Base-by-base conservation (phyloP, 2,329 filamentous ascomycete species). In the Beauveria rudraprayagi region DNA sequence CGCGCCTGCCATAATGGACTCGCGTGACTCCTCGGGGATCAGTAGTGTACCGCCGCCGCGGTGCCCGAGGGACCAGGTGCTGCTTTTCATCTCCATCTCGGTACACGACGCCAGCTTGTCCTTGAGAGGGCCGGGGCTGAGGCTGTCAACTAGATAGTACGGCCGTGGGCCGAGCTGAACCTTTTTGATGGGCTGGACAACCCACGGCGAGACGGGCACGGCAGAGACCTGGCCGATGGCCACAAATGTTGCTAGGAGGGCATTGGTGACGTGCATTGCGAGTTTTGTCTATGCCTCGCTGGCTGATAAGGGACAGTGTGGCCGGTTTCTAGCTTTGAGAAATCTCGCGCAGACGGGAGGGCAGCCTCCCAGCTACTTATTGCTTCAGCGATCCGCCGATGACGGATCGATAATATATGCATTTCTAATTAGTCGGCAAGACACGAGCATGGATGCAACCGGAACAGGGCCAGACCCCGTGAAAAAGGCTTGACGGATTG, bases 161-260 rank as follows among this genome's bases (percentile, higher is more conserved):
- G 86, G 86, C 10, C 86, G 80, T 1, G 84, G 83, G 7, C 85
- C 86, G 3, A 88, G 75, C 57, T 86, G 80, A 62, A 88, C 78
- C 63, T 75, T 75, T 63, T 71, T 76, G 66, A 80, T 72, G 44
- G 75, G 72, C 64, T 71, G 67, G 64, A 68, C 65, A 24, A 62
- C 55, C 54, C 57, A 59, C 46, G 60, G 30, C 41, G 66, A 63
- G 44, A 47, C 67, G 6, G 72, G 72, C 54, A 64, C 30, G 30
- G 30, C 10, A 4, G 62, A 62, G 22, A 64, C 69, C 30, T 68
- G 68, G 61, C 64, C 66, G 37, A 67, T 63, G 24, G 65, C 69
- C 43, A 66, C 70, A 3, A 76, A 66, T 61, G 71, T 69, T 6
- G 69, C 67, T 61, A 72, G 40, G 46, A 70, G 63, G 26, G 69